Base-by-base conservation (phyloP, 768 basidiomycete genomes). In the Mrakia gelida region DNA sequence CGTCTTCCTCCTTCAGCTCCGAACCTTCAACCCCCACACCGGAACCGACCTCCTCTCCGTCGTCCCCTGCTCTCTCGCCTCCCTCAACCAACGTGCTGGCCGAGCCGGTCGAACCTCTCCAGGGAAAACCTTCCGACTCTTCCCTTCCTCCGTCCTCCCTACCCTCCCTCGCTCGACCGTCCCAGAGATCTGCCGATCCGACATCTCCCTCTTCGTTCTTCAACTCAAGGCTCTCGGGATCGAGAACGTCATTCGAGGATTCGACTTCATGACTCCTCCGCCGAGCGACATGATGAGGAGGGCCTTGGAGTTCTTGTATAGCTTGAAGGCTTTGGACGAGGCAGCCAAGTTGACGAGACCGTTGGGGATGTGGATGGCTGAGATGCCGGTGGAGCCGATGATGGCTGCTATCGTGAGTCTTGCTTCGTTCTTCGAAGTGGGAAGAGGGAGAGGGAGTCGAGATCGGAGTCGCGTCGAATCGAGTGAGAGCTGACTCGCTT, bases 181-280 rank as follows among this genome's bases (percentile, higher is more conserved):
- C 3, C 93, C 97, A 1, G 97, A 99, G 86, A 91, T 98, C 71
- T 91, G 91, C 15, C 89, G 96, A 45, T 91, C 91, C 6, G 96
- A 99, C 82, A 89, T 99, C 86, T 92, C 92, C 0, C 92, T 93
- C 3, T 92, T 94, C 7, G 91, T 99, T 72, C 86, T 99, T 26
- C 95, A 98, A 83, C 88, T 98, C 71, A 98, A 98, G 84, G 92
- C 92, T 0, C 87, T 99, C 43, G 97, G 97, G 13, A 92, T 99
- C 65, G 92, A 98, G 81, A 94, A 99, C 84, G 84, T 98, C 21
- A 91, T 97, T 89, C 92, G 92, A 61, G 83, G 84, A 82, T 96
- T 98, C 82, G 95, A 98, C 82, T 99, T 95, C 92, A 89, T 98
- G 45, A 91, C 91, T 43, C 86, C 90, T 0, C 97, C 97, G 49